phyloP scores from a whole-genome alignment of 2,329 filamentous ascomycete genomes.

The Escovopsis sp. region DNA sequence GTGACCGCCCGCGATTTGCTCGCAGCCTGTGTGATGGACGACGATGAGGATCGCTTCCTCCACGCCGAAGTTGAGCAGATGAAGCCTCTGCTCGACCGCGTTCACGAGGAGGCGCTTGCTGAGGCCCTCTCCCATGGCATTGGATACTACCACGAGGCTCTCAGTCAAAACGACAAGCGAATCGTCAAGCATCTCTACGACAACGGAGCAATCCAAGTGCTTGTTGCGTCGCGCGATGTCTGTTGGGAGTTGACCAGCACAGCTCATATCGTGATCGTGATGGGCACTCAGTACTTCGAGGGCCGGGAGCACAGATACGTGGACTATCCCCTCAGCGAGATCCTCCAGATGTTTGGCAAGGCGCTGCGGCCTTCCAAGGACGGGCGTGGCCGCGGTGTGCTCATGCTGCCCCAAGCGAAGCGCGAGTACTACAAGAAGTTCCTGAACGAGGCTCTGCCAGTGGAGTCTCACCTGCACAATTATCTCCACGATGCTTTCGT shows the following conservation, averaged over 20 bases:
- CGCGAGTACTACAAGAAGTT: conserved; percentile 99
- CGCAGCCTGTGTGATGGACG: conserved; percentile 73
- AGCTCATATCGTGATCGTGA: conserved; percentile 84
- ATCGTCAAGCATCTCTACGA: conserved; percentile 89
- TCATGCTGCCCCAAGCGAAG: conserved; percentile 92
- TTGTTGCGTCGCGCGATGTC: conserved; percentile 65
- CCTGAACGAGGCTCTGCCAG: conserved; percentile 84
- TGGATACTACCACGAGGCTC: conserved; percentile 91
- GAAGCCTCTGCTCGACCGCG: conserved; percentile 61
- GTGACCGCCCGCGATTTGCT: conserved; percentile 76
- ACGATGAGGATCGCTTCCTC: conserved; percentile 87
- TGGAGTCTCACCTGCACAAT: conserved; percentile 84
- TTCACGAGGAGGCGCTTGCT: conserved; percentile 75
- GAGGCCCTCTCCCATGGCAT: conserved; percentile 88
- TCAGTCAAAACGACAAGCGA: conserved; percentile 76
- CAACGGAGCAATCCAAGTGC: conserved; percentile 76
- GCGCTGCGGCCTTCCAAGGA: conserved; percentile 67
- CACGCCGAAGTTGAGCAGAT: conserved; percentile 74
- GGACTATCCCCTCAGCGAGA: conserved; percentile 86
- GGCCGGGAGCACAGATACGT: conserved; percentile 93
- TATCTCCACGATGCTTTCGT: conserved; percentile 95
- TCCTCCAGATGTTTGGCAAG: conserved; percentile 96
- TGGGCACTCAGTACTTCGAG: conserved; percentile 97
- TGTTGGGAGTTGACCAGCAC: conserved; percentile 89
- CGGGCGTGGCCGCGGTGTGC: conserved; percentile 72